Evolutionary conservation across 2,329 filamentous ascomycete species (phyloP).

Genomic region (Raffaelea deltoideospora): DNA sequence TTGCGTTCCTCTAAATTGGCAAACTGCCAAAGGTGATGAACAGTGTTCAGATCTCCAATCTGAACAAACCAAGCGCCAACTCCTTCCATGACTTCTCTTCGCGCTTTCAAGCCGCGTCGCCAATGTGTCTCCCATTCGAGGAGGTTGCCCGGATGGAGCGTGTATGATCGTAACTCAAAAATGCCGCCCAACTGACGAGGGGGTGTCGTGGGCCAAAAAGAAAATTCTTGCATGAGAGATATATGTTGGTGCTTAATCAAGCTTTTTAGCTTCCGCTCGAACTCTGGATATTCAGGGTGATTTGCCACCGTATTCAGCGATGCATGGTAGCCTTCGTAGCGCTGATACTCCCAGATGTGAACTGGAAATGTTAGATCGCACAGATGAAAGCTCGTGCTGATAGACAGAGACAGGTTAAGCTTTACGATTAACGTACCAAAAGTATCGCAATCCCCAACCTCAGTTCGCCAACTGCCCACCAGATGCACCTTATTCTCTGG

Average conservation of each 20-base stretch:
- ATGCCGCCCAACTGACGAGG: constrained; percentile 81
- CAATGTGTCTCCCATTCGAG: constrained; percentile 99
- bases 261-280: constrained; percentile 72
- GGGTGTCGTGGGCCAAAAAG: constrained; percentile 93
- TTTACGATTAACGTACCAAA: constrained; percentile 50
- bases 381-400: background rate
- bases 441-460: constrained; percentile 92
- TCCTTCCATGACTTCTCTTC: constrained; percentile 95
- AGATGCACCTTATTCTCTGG: constrained; percentile 89
- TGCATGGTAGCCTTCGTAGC: constrained; percentile 88
- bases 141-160: constrained; percentile 84
- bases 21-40: constrained; percentile 98
- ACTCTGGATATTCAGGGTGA: constrained; percentile 71
- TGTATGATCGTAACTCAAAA: constrained; percentile 95
- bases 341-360: constrained; percentile 99
- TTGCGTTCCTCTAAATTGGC: constrained; percentile 91
- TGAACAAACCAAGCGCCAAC: constrained; percentile 98
- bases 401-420: background rate
- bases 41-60: constrained; percentile 92
- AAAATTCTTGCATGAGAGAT: constrained; percentile 98
- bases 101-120: constrained; percentile 78
- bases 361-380: constrained; percentile 36
- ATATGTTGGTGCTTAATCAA: constrained; percentile 73
- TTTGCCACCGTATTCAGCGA: constrained; percentile 73
- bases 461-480: constrained; percentile 95